phyloP scores from a whole-genome alignment of 2,329 filamentous ascomycete genomes.

The Stylonectria norvegica region DNA sequence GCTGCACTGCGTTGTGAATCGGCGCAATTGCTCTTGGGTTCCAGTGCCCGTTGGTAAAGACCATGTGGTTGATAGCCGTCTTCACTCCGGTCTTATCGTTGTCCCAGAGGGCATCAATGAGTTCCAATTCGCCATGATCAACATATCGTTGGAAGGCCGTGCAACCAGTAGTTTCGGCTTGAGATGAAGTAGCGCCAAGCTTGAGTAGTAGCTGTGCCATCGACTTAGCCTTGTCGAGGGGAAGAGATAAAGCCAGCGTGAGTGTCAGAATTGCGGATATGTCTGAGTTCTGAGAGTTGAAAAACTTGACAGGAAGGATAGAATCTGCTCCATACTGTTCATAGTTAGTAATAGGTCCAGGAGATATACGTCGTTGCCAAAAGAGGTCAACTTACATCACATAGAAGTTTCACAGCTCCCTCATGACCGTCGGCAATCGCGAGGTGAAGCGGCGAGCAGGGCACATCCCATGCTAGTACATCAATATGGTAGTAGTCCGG shows the following conservation, averaged over 20 bases:
- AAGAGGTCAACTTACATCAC: conserved; percentile 43
- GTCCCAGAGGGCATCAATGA: conserved; percentile 49
- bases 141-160: conserved; percentile 67
- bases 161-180: conserved; percentile 62
- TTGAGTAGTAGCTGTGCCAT: conserved; percentile 65
- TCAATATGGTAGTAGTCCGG: conserved; percentile 80
- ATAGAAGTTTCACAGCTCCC: conserved; percentile 65
- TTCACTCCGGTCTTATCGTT: conserved; percentile 59
- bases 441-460: conserved; percentile 71
- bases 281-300: conserved; percentile 45
- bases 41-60: conserved; percentile 37
- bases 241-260: conserved; percentile 63
- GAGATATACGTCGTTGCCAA: neutral
- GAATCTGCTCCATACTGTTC: conserved; percentile 72
- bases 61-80: conserved; percentile 64
- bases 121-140: conserved; percentile 43
- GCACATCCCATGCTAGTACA: conserved; percentile 74
- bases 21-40: conserved; percentile 41
- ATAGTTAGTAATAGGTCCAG: conserved; percentile 6
- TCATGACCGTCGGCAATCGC: conserved; percentile 72
- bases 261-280: conserved; percentile 65
- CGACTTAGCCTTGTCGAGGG: conserved; percentile 57
- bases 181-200: conserved; percentile 68
- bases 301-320: conserved; percentile 68
- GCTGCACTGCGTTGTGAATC: conserved; percentile 56